Conservation (phyloP, 163 green algal genomes). For the Scenedesmus sp. region DNA sequence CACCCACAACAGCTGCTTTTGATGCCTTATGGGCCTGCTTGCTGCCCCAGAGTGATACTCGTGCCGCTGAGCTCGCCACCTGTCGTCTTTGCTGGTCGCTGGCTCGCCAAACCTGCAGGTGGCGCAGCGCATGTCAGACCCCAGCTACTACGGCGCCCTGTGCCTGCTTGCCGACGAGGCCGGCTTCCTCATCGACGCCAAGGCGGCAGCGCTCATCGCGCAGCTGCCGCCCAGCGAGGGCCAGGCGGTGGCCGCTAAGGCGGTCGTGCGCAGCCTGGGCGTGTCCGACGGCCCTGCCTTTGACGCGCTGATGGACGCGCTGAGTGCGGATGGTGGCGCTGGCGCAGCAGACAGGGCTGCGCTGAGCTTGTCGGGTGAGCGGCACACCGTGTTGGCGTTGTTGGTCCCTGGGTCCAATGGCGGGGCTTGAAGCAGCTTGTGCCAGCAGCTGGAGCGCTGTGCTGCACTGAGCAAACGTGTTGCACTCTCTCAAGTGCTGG, state of each 20-base stretch:
- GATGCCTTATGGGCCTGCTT: neutral
- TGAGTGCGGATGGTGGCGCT: slow-evolving; percentile 64
- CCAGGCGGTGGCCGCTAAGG: slow-evolving; percentile 64
- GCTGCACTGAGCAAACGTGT: too few relatives aligned
- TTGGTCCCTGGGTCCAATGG: too few relatives aligned
- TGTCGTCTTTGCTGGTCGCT: neutral
- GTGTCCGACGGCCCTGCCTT: slow-evolving; percentile 72
- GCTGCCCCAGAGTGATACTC: too few relatives aligned
- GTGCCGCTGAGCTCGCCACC: neutral
- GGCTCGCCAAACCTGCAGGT: slow-evolving; percentile 41
- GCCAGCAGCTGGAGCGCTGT: too few relatives aligned
- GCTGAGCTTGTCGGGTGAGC: neutral
- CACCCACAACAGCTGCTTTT: neutral
- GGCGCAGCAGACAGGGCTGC: slow-evolving; percentile 27
- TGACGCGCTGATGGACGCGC: slow-evolving; percentile 76
- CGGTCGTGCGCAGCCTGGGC: slow-evolving; percentile 72
- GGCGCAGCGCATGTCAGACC: slow-evolving; percentile 56
- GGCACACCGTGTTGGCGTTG: too few relatives aligned
- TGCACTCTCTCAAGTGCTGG: neutral
- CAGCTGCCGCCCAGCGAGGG: slow-evolving; percentile 59
- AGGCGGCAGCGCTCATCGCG: slow-evolving; percentile 53
- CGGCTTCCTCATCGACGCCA: slow-evolving; percentile 82
- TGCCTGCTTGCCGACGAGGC: slow-evolving; percentile 78
- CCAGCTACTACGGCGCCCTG: slow-evolving; percentile 63
- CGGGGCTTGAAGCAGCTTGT: too few relatives aligned